These are phyloP conservation scores for Blastobotrys arbuscula DNA, from an alignment of 1,139 yeast species.

Conservation along the genomic window DNA sequence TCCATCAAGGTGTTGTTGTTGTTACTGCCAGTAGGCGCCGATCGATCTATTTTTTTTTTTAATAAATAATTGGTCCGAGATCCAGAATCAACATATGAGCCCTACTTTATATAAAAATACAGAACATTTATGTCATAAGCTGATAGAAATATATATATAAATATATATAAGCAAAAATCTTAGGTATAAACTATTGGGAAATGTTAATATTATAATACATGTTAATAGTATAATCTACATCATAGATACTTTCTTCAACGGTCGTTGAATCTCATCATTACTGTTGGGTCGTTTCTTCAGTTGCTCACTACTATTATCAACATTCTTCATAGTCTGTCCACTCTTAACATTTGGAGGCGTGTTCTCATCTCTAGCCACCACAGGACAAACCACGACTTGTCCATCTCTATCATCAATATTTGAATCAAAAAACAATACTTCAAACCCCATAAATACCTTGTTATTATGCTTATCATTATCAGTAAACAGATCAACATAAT, in stretches of 20 bases:
- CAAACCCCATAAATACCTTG: constrained; percentile 9
- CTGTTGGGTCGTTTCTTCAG: constrained; percentile 7
- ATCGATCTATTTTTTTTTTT: too few species aligned
- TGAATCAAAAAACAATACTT: background rate
- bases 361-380: background rate
- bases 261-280: background rate
- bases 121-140: too few species aligned
- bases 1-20: too few species aligned
- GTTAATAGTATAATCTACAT: constrained; percentile 1
- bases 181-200: too few species aligned
- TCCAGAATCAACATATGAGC: too few species aligned
- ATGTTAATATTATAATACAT: background rate
- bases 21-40: too few species aligned
- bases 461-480: background rate
- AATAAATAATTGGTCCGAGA: too few species aligned
- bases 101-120: too few species aligned
- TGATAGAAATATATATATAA: too few species aligned
- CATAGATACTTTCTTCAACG: constrained; percentile 5
- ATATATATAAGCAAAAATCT: too few species aligned
- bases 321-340: background rate
- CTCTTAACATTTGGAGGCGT: background rate
- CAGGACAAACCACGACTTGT: background rate
- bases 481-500: constrained; percentile 56
- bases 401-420: background rate
- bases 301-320: background rate